These are phyloP conservation scores for Wickerhamomyces strasburgensis DNA, from an alignment of 805 yeast genomes.

Conservation along the genomic window DNA sequence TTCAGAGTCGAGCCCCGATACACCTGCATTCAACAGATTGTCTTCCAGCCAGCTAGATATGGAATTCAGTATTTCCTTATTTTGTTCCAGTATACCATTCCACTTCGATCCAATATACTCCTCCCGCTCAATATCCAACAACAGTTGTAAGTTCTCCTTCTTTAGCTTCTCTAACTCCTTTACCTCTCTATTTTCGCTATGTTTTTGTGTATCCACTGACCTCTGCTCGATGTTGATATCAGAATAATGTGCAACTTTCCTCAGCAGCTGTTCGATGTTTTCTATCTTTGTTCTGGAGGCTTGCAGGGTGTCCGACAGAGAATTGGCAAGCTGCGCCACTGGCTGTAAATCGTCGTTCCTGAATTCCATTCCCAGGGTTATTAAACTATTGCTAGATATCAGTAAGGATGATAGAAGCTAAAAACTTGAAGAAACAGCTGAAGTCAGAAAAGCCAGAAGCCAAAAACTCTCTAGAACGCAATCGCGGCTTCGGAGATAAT, in stretches of 20 bases:
- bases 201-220: not conserved
- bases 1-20: too few relatives aligned
- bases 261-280: constrained; percentile 16
- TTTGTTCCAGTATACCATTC: constrained; percentile 24
- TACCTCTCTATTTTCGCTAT: constrained; percentile 7
- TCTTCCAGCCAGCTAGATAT: constrained; percentile 9
- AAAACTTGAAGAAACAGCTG: too few relatives aligned
- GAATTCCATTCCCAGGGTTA: constrained; percentile 10
- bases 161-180: constrained; percentile 18
- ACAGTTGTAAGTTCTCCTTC: constrained; percentile 23
- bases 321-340: constrained; percentile 12
- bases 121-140: constrained; percentile 30
- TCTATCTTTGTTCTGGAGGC: constrained; percentile 12
- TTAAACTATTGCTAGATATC: too few relatives aligned
- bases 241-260: constrained; percentile 10
- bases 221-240: constrained; percentile 14
- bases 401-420: too few relatives aligned
- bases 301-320: constrained; percentile 10
- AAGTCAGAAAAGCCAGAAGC: too few relatives aligned
- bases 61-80: constrained; percentile 24
- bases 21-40: too few relatives aligned
- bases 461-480: too few relatives aligned
- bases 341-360: constrained; percentile 20
- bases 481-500: too few relatives aligned
- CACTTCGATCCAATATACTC: constrained; percentile 26